phyloP scores from a whole-genome alignment of 1,139 yeast genomes.

The Pneumocystis sp. region DNA sequence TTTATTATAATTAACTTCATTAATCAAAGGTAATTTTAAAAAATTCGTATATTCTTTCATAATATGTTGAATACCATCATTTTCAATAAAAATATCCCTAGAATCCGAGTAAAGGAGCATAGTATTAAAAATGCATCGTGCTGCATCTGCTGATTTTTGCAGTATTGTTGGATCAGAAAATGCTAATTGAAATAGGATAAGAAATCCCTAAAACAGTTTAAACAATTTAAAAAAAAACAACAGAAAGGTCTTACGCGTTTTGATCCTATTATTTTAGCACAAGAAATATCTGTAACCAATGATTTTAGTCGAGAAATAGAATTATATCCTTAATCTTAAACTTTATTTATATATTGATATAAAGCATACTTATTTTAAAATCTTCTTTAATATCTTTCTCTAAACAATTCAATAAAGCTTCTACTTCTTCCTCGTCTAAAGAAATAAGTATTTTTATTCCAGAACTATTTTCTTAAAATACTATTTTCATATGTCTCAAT shows the following conservation, averaged over 20 bases:
- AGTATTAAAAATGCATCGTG: slow-evolving; percentile 10
- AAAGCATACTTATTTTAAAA: background rate
- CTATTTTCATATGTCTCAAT: background rate
- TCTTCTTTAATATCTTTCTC: background rate
- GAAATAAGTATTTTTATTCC: background rate
- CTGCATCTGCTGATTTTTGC: slow-evolving; percentile 3
- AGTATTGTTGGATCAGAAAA: background rate
- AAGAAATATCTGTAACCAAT: background rate
- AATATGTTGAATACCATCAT: background rate
- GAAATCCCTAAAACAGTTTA: background rate
- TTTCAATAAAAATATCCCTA: background rate
- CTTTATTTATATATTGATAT: background rate
- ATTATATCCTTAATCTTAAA: background rate
- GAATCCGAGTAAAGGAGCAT: slow-evolving; percentile 4
- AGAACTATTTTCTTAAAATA: background rate
- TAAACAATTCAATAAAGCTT: background rate
- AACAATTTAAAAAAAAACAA: background rate
- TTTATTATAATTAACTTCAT: background rate
- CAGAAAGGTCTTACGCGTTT: background rate
- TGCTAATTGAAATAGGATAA: background rate
- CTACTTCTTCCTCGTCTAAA: background rate
- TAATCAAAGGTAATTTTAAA: background rate
- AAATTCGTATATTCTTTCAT: background rate
- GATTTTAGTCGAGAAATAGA: background rate
- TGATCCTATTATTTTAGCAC: background rate